phyloP scores from a whole-genome alignment of 371 early-diverging fungal species.

The Haplosporangium sp. region DNA sequence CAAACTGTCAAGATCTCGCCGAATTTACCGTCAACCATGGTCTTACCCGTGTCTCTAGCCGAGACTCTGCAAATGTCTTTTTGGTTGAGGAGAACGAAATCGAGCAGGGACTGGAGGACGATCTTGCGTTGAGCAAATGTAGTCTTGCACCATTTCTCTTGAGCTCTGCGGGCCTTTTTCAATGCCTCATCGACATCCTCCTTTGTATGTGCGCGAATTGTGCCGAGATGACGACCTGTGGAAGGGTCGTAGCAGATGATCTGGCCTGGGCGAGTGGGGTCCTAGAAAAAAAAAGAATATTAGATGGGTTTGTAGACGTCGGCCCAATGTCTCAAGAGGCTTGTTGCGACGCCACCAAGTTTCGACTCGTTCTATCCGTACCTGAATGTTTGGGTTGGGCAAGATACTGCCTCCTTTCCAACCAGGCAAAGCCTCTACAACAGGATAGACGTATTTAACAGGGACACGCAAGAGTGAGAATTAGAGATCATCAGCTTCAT shows the following conservation, averaged over 20 bases:
- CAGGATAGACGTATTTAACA: neutral
- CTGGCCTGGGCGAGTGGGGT: slow-evolving; percentile 61
- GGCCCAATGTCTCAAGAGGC: neutral
- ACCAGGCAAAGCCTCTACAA: slow-evolving; percentile 53
- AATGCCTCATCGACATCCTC: slow-evolving; percentile 70
- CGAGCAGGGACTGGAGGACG: slow-evolving; percentile 77
- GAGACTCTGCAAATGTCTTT: slow-evolving; percentile 80
- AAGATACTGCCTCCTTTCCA: slow-evolving; percentile 68
- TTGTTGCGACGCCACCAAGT: neutral
- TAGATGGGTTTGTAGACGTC: no score
- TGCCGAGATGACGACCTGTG: slow-evolving; percentile 80
- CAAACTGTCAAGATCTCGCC: slow-evolving; percentile 87
- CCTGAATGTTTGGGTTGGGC: slow-evolving; percentile 66
- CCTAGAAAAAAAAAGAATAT: slow-evolving; percentile 46
- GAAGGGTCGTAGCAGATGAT: slow-evolving; percentile 92
- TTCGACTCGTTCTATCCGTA: slow-evolving; percentile 32
- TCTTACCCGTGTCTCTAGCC: slow-evolving; percentile 89
- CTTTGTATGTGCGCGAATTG: slow-evolving; percentile 68
- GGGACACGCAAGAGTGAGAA: neutral
- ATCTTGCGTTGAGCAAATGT: slow-evolving; percentile 81
- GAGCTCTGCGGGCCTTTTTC: slow-evolving; percentile 71
- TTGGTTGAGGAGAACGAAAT: slow-evolving; percentile 82
- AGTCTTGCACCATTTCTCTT: slow-evolving; percentile 76
- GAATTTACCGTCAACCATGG: slow-evolving; percentile 85
- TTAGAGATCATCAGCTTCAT: neutral